phyloP scores from a whole-genome alignment of 2,329 filamentous ascomycete genomes.

The Cordyceps farinosa region DNA sequence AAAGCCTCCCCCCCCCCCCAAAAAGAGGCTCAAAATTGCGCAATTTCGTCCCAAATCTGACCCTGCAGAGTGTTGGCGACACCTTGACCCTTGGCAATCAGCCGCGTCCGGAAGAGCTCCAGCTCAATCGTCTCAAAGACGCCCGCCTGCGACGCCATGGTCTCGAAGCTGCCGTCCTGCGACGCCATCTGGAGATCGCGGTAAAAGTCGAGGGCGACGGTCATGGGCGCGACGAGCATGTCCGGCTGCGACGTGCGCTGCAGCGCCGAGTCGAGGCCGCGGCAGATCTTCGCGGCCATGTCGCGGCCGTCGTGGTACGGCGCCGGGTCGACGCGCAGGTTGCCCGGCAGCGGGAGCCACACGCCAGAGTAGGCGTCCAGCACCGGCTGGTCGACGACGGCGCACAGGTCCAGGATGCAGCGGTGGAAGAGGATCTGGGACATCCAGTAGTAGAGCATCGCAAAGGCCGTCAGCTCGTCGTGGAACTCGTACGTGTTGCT shows the following conservation, averaged over 20 bases:
- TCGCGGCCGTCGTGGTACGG: slow-evolving; percentile 43
- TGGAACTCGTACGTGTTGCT: slow-evolving; percentile 43
- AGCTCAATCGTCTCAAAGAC: slow-evolving; percentile 46
- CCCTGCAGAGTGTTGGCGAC: slow-evolving; percentile 38
- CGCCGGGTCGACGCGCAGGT: slow-evolving; percentile 39
- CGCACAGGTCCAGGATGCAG: slow-evolving; percentile 45
- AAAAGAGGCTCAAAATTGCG: slow-evolving; percentile 16
- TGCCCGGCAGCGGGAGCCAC: slow-evolving; percentile 37
- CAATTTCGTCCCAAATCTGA: slow-evolving; percentile 39
- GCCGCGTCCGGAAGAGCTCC: slow-evolving; percentile 39
- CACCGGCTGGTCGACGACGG: slow-evolving; percentile 42
- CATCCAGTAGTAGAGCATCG: slow-evolving; percentile 54
- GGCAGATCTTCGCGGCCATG: slow-evolving; percentile 48
- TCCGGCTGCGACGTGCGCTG: slow-evolving; percentile 44
- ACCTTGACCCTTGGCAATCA: slow-evolving; percentile 40
- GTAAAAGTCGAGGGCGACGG: slow-evolving; percentile 42
- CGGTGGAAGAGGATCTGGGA: slow-evolving; percentile 47
- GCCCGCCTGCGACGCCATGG: slow-evolving; percentile 37
- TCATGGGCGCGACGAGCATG: slow-evolving; percentile 42
- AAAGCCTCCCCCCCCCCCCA: not conserved
- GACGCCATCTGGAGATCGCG: slow-evolving; percentile 35
- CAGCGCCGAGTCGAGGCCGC: slow-evolving; percentile 47
- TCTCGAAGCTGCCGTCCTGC: slow-evolving; percentile 42
- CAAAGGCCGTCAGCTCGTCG: slow-evolving; percentile 41
- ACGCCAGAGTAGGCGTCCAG: slow-evolving; percentile 38